Base-by-base conservation (phyloP, 2,329 filamentous ascomycete species). In the Polychaeton citri region DNA sequence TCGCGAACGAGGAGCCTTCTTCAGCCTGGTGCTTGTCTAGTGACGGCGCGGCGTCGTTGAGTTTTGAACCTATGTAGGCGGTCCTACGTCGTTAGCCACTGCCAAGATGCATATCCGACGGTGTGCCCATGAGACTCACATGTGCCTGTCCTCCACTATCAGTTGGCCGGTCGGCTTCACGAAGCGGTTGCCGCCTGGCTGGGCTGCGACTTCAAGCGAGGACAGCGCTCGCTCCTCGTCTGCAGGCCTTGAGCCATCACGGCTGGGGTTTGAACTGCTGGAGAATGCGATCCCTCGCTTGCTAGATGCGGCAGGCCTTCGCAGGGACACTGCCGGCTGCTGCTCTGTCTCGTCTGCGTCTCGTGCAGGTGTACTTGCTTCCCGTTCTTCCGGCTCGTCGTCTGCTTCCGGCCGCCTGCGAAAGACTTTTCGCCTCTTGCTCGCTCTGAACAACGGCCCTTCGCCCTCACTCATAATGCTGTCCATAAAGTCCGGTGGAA, bases 31-130 rank as follows among this genome's bases (percentile, higher is more conserved):
- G 8, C 3, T 12, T 32, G 30, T 10, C 17, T 17, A 12, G 13
- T 32, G 30, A 10, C 30, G 13, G 18, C 17, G 13, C 30, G 18
- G 24, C 24, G 24, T 28, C 12, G 24, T 12, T 15, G 24, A 28
- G 64, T 60, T 80, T 76, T 48, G 80, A 78, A 67, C 86, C 81
- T 85, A 87, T 77, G 63, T 82, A 87, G 63, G 79, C 75, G 69
- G 75, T 79, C 80, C 81, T 86, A 65, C 68, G 71, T 66, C 60
- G 74, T 86, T 74, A 86, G 81, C 24, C 62, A 56, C 38, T 44
- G 46, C 32, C 28, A 36, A 52, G 40, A 17, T 10, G 24, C 4
- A 19, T 16, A 20, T 35, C 17, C 30, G 9, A 10, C 10, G 13
- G 18, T 19, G 30, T 17, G 43, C 37, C 7, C 21, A 38, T n/a